Evolutionary conservation across 2,329 filamentous ascomycete species (phyloP), one percentile per base, ranked within the genome.

Genomic region (Chaetomiaceae sp.): DNA sequence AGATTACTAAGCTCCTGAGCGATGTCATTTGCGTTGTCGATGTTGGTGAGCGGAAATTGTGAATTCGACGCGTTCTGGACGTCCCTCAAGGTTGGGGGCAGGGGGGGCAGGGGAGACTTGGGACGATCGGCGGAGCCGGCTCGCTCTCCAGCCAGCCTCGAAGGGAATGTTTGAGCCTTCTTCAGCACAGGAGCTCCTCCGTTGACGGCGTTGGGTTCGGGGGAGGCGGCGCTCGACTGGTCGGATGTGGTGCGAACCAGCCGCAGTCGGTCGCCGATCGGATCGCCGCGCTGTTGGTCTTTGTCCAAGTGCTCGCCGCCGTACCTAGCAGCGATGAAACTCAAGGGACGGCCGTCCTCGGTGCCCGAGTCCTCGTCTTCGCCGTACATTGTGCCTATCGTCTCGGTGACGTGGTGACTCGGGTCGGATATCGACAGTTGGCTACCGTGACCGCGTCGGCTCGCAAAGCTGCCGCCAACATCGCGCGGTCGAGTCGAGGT

Each of bases 1-100:
- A 96, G 72, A 64, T 96, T 96, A 73, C 86, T 95, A 61, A 96
- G 73, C 70, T 96, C 91, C 70, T 95, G 89, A 21, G 89, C 89
- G 53, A 96, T 88, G 55, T 91, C 89, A 53, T 85, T 90, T 1
- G 91, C 86, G 63, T 92, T 86, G 56, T 90, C 90, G 66, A 96
- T 92, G 67, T 93, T 93, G 63, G 91, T 88, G 56, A 95, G 79
- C 60, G 92, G 83, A 62, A 91, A 92, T 57, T 92, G 79, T 44
- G 86, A 84, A 17, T 47, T 51, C 48, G 87, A 83, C 54, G 83
- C 82, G 62, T 72, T 73, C 64, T 75, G 77, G 63, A 74, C 79
- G 59, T 75, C 79, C 52, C 70, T 78, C 54, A 75, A 68, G 4
- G 76, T 77, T 7, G 75, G 70, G 6, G 75, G 71, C 55, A 68